Percentiles rank a stretch among this genome's conserved stretches.
These are phyloP conservation scores for Trichopus zeylanicus DNA, from an alignment of 116 monocot genomes.

Conservation along the genomic window DNA sequence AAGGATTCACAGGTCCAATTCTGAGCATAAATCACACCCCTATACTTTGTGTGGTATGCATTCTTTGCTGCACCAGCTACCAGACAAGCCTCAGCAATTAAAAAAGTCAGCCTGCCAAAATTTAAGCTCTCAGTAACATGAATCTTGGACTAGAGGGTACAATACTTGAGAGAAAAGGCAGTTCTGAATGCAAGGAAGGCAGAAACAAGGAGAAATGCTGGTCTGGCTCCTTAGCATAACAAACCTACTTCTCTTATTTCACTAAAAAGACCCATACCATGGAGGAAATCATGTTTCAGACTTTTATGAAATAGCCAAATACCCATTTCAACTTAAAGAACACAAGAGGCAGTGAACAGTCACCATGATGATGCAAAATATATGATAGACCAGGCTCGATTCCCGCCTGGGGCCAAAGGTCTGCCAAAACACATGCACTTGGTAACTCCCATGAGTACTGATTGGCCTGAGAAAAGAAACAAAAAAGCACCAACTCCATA, in stretches of 20 bases:
- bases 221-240: no score
- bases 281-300: no score
- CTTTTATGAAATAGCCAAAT: no score
- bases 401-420: conserved; percentile 79
- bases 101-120: conserved; percentile 61
- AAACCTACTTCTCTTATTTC: no score
- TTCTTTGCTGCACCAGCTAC: conserved; percentile 90
- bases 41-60: conserved; percentile 94
- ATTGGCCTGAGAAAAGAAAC: conserved; percentile 69
- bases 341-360: no score
- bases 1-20: conserved; percentile 84
- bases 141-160: no score
- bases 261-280: no score
- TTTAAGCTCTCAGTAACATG: not conserved
- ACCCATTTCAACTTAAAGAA: no score
- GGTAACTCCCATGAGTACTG: conserved; percentile 76
- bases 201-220: no score
- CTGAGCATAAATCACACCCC: conserved; percentile 63
- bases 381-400: conserved; percentile 94
- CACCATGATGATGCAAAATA: conserved; percentile 92
- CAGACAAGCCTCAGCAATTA: conserved; percentile 68
- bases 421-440: conserved; percentile 94
- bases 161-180: no score
- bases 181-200: not conserved
- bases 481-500: conserved; percentile 92